Evolutionary conservation across 768 basidiomycete genomes (phyloP), one percentile per base, ranked within the genome.

Genomic region (Hericium rajendrae): DNA sequence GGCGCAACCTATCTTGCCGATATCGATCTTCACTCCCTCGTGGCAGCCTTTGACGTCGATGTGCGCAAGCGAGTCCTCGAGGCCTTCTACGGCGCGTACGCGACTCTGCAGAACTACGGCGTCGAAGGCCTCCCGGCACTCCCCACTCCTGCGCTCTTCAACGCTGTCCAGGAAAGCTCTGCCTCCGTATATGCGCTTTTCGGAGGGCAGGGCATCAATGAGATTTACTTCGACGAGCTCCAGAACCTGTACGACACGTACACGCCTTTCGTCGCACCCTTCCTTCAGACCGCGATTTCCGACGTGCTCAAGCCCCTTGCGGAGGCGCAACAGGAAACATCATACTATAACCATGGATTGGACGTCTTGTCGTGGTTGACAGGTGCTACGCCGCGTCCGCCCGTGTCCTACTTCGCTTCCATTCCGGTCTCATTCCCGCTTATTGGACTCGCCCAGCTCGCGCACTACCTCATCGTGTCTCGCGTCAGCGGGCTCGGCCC

Each of bases 151-250:
- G 85, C 88, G 11, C 82, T 94, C 22, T 72, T 94, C 57, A 70
- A 75, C 11, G 84, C 86, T 40, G 82, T 82, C 38, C 66, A 72
- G 49, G 69, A 76, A n/a, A 80, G 81, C 49, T 79, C 85, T 48
- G 86, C 82, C 55, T 88, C 80, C 50, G 74, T 97, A 65, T 97
- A 88, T 72, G 95, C 92, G 53, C 76, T 99, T 41, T 99, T 99
- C 68, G 95, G 95, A 53, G 97, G 97, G 13, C 97, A 99, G 72
- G 97, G 97, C 57, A 91, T 88, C 58, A 98, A 98, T 72, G 97
- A 98, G 68, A 89, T 95, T 59, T 99, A 98, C 75, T 93, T 97
- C 70, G 91, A 95, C 69, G 97, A 98, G 70, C 80, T 99, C 18
- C 90, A 95, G 74, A 74, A 78, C 52, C 84, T 98, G 53, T 94